Percentiles rank a stretch among this genome's conserved stretches.
Evolutionary conservation across 2,329 filamentous ascomycete genomes (phyloP).

Genomic region (Incumbomyces delicatus): DNA sequence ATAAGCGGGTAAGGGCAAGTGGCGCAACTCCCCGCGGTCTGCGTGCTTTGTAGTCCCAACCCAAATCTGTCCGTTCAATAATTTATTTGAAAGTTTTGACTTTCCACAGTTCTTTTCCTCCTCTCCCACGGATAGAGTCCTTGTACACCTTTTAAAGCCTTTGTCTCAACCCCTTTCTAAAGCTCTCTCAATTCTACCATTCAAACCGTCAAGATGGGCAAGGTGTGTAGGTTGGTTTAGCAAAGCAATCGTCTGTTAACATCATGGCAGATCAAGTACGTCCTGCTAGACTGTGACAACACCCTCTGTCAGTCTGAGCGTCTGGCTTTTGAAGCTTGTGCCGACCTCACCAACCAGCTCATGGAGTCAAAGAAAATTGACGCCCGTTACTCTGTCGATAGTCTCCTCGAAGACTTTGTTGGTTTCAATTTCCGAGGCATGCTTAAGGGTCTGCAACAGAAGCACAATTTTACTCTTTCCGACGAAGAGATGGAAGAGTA

Average conservation of each 20-base stretch:
- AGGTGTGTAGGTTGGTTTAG: neutral
- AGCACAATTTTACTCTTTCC: conserved; percentile 63
- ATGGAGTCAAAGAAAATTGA: conserved; percentile 56
- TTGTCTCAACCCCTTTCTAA: neutral
- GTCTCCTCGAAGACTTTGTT: conserved; percentile 78
- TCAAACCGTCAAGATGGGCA: conserved; percentile 8
- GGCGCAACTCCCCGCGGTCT: conserved; percentile 1
- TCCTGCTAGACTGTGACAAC: conserved; percentile 73
- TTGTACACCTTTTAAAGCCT: neutral
- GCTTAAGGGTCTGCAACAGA: conserved; percentile 64
- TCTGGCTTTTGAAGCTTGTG: conserved; percentile 85
- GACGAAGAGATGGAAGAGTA: conserved; percentile 64
- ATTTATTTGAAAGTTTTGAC: neutral
- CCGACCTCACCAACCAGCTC: conserved; percentile 82
- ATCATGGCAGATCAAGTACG: conserved; percentile 50
- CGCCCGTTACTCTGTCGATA: conserved; percentile 66
- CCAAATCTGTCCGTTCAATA: neutral
- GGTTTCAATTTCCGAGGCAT: conserved; percentile 85
- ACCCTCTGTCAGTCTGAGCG: conserved; percentile 88
- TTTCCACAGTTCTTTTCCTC: neutral
- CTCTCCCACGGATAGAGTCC: neutral
- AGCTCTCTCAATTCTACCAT: neutral
- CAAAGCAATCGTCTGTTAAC: neutral
- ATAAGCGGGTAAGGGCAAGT: neutral
- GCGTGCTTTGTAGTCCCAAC: conserved; percentile 2